These are phyloP conservation scores for Phytophthora sp. DNA, from an alignment of 352 stramenopile species.

Conservation along the genomic window DNA sequence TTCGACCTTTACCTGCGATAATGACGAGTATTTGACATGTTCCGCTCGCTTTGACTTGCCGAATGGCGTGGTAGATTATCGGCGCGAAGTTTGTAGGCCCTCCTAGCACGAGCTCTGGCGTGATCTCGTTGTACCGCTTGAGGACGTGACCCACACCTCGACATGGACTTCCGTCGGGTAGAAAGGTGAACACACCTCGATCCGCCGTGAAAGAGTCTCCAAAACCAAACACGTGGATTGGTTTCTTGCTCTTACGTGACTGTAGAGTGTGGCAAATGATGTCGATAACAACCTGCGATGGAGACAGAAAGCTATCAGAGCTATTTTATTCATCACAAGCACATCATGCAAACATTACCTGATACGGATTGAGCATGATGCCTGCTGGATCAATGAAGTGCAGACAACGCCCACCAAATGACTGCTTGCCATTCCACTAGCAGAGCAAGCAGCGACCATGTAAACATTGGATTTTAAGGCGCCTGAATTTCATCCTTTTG, in stretches of 20 bases:
- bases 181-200: constrained; percentile 63
- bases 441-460: constrained; percentile 8
- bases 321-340: neutral
- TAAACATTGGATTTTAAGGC: no score
- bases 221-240: constrained; percentile 82
- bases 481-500: neutral
- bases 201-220: constrained; percentile 64
- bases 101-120: constrained; percentile 50
- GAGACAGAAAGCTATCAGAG: neutral
- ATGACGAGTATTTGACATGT: constrained; percentile 82
- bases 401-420: constrained; percentile 69
- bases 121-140: constrained; percentile 56
- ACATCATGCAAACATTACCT: constrained; percentile 36
- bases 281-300: constrained; percentile 60
- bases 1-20: constrained; percentile 43
- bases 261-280: constrained; percentile 74
- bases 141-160: constrained; percentile 65
- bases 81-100: constrained; percentile 84
- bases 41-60: constrained; percentile 48
- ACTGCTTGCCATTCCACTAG: constrained; percentile 72
- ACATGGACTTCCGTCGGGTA: constrained; percentile 44
- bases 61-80: constrained; percentile 76
- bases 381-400: constrained; percentile 69
- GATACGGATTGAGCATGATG: constrained; percentile 64
- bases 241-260: constrained; percentile 70